Conservation (phyloP, 495 filamentous ascomycete species). For the Pseudotulostoma volvatum region DNA sequence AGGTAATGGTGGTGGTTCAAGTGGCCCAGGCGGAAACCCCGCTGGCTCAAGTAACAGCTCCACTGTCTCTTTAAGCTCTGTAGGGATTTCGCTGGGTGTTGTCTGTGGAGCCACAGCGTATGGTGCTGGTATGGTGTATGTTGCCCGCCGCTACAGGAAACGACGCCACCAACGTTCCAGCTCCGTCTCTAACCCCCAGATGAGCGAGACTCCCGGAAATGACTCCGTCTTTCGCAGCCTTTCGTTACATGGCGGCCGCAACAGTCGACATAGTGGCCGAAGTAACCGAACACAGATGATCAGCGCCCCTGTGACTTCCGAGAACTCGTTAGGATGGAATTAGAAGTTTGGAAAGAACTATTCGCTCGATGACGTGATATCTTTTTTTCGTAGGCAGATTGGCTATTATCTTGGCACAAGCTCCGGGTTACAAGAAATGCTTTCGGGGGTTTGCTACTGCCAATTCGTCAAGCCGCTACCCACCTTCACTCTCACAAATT, state of each 20-base stretch:
- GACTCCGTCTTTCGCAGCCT: conserved; percentile 18
- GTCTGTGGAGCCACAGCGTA: conserved; percentile 76
- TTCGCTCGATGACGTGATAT: background rate
- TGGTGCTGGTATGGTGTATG: conserved; percentile 95
- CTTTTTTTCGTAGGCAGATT: background rate
- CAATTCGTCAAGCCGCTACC: background rate
- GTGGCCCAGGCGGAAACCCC: conserved; percentile 17
- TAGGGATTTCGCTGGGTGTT: conserved; percentile 65
- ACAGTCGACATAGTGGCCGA: conserved; percentile 45
- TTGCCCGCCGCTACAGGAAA: conserved; percentile 85
- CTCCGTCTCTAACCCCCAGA: conserved; percentile 33
- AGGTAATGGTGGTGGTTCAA: conserved; percentile 10
- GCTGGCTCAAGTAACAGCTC: conserved; percentile 35
- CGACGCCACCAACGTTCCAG: conserved; percentile 69
- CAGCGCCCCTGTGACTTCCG: conserved; percentile 78
- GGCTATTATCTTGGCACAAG: background rate
- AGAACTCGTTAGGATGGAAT: conserved; percentile 98
- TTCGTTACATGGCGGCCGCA: conserved; percentile 21
- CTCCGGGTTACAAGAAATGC: too few relatives aligned
- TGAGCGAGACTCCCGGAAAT: conserved; percentile 25
- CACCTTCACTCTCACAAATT: background rate
- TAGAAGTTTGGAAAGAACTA: conserved; percentile 28
- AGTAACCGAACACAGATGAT: conserved; percentile 59
- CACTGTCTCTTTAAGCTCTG: conserved; percentile 54
- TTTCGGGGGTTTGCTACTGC: too few relatives aligned